Evolutionary conservation across 1,284 basidiomycete genomes (phyloP).

Genomic region (Pterulicium gracile): DNA sequence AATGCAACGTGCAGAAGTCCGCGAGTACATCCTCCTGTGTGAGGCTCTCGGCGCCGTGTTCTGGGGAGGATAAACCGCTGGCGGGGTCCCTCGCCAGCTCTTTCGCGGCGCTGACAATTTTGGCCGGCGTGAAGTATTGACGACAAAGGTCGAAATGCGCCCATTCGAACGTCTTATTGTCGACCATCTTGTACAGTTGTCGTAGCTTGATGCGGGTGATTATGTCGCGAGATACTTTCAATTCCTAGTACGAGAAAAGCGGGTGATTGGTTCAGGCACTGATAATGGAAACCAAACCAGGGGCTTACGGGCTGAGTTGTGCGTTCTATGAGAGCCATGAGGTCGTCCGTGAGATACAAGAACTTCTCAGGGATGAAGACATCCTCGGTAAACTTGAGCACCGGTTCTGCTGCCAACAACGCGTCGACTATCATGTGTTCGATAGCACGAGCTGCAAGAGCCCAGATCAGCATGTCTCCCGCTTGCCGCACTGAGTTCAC

Average conservation of each 20-base stretch:
- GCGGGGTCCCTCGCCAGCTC: conserved; percentile 8
- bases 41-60: conserved; percentile 25
- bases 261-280: too few species aligned
- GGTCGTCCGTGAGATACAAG: conserved; percentile 54
- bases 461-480: neutral
- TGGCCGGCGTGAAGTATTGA: conserved; percentile 36
- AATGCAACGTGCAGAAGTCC: conserved; percentile 51
- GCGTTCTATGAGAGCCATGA: conserved; percentile 45
- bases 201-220: conserved; percentile 48
- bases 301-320: too few species aligned
- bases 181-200: conserved; percentile 59
- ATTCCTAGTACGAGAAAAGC: conserved; percentile 29
- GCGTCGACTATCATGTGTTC: conserved; percentile 76
- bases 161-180: conserved; percentile 53
- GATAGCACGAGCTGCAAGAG: conserved; percentile 52
- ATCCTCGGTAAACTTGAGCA: conserved; percentile 44
- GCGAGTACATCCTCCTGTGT: conserved; percentile 48
- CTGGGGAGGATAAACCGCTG: conserved; percentile 13
- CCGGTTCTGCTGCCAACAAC: conserved; percentile 50
- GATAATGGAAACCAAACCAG: too few species aligned
- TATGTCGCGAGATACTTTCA: conserved; percentile 46
- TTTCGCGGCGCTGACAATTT: conserved; percentile 42
- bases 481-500: too few species aligned
- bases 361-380: conserved; percentile 50
- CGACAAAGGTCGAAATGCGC: conserved; percentile 27